Conservation (phyloP, 2,329 filamentous ascomycete species). For the Elsinoe necatrix region DNA sequence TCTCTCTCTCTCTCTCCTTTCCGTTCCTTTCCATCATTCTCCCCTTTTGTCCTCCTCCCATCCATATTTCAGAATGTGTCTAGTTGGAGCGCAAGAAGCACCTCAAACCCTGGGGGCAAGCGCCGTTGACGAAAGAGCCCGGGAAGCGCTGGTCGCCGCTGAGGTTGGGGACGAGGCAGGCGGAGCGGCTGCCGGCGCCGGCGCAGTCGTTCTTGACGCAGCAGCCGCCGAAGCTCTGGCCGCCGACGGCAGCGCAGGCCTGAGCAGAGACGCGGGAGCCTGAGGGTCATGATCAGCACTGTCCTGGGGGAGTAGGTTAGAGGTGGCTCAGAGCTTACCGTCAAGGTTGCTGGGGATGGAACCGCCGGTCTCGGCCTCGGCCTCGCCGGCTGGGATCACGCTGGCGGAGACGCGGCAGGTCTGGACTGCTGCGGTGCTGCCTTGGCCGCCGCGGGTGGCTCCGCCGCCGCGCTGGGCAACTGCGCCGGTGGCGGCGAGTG, state of each 20-base stretch:
- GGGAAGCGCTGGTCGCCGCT: slow-evolving; percentile 6
- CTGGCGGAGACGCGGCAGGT: slow-evolving; percentile 1
- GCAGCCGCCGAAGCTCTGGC: slow-evolving; percentile 6
- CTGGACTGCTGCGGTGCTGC: not conserved
- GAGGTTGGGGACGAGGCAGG: slow-evolving; percentile 11
- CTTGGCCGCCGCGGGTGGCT: not conserved
- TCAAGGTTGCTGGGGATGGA: slow-evolving; percentile 1
- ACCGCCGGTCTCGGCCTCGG: not conserved
- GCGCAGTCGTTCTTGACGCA: slow-evolving; percentile 16
- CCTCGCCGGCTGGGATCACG: not conserved
- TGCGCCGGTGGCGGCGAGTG: slow-evolving; percentile 1
- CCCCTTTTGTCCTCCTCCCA: not conserved
- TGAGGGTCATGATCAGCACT: not conserved
- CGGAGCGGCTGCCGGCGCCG: not conserved
- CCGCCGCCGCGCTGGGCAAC: slow-evolving; percentile 4
- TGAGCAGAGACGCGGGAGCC: slow-evolving; percentile 14
- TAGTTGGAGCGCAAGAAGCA: slow-evolving; percentile 11
- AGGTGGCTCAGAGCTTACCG: not conserved
- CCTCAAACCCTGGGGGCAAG: slow-evolving; percentile 2
- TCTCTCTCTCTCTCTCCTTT: too few species aligned
- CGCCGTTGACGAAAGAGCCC: slow-evolving; percentile 8
- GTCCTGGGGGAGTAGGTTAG: not conserved
- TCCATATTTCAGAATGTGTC: not conserved
- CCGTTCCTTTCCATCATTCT: not conserved
- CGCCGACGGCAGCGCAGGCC: slow-evolving; percentile 9